These are phyloP conservation scores for Exophiala xenobiotica DNA, from an alignment of 2,329 filamentous ascomycete species.

Conservation along the genomic window DNA sequence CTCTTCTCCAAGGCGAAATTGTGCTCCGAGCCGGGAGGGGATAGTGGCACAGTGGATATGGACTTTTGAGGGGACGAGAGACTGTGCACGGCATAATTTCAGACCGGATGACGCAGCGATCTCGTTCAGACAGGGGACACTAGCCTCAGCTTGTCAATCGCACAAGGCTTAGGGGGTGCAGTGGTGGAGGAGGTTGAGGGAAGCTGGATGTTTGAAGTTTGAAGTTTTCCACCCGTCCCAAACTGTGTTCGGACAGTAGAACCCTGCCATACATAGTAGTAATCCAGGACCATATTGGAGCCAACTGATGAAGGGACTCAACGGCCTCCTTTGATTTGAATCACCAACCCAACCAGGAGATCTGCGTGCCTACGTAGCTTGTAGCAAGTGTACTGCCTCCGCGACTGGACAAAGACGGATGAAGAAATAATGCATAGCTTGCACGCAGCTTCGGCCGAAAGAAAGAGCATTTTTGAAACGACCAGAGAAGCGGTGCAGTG, in stretches of 20 bases:
- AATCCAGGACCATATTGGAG: neutral
- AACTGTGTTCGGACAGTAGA: neutral
- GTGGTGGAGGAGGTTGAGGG: no score
- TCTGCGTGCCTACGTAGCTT: no score
- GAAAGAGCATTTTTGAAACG: conserved; percentile 1
- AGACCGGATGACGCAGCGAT: conserved; percentile 2
- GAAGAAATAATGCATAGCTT: neutral
- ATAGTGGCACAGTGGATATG: neutral
- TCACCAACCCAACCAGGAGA: no score
- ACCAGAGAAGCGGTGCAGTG: neutral
- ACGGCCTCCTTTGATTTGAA: no score
- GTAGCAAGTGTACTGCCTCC: neutral
- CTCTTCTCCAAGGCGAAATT: neutral
- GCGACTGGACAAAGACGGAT: neutral
- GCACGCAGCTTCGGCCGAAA: neutral
- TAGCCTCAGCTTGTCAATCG: conserved; percentile 10
- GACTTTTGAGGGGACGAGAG: neutral
- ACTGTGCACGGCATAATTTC: neutral
- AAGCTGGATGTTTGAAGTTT: no score
- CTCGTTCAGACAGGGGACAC: conserved; percentile 1
- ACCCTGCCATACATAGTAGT: neutral
- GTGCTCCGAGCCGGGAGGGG: neutral
- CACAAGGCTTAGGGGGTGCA: conserved; percentile 2
- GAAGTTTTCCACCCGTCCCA: neutral
- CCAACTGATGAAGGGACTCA: neutral